Evolutionary conservation across 2,329 filamentous ascomycete species (phyloP).

Genomic region (Neopestalotiopsis sp.): DNA sequence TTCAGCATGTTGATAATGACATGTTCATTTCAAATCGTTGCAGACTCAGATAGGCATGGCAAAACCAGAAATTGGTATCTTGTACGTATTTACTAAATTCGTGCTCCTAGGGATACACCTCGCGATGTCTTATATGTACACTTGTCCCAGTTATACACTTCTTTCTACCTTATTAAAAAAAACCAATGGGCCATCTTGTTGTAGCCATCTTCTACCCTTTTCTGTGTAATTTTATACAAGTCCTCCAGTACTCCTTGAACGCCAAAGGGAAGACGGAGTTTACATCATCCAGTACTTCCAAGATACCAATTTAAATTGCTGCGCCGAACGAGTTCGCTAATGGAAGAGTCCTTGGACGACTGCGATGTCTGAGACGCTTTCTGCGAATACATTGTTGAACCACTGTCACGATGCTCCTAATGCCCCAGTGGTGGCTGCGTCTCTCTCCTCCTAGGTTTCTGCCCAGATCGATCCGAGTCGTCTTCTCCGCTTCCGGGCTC

Average conservation of each 20-base stretch:
- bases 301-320: conserved; percentile 9
- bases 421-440: conserved; percentile 29
- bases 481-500: conserved; percentile 25
- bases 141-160: not conserved
- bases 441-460: conserved; percentile 26
- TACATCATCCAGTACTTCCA: conserved; percentile 3
- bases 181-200: not conserved
- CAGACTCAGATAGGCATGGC: not conserved
- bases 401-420: conserved; percentile 26
- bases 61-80: not conserved
- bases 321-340: conserved; percentile 1
- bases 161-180: not conserved
- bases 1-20: too few relatives aligned
- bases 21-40: too few relatives aligned
- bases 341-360: not conserved
- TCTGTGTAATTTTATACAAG: conserved; percentile 1
- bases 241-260: not conserved
- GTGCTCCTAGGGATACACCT: conserved; percentile 8
- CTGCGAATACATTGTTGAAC: too few relatives aligned
- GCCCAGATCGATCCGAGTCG: conserved; percentile 11
- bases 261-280: not conserved
- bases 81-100: not conserved
- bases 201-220: not conserved
- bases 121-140: conserved; percentile 14
- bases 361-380: not conserved